A percentile compares a stretch with the other conserved stretches of the same genome.
Evolutionary conservation across 164 flowering plant species (phyloP).

Genomic region (Kingdonia uniflora): DNA sequence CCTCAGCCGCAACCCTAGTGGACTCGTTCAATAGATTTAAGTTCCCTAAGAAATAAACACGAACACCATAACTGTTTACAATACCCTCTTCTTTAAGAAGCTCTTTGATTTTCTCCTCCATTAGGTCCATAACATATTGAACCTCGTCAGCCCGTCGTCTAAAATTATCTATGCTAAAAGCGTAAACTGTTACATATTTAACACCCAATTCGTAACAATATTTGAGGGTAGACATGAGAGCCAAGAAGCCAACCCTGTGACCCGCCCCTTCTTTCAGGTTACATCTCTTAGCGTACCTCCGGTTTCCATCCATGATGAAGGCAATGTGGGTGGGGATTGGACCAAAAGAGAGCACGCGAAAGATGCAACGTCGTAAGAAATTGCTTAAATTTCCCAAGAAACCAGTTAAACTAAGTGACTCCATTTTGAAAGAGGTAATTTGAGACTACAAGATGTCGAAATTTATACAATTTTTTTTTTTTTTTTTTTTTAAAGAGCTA

Average conservation of each 20-base stretch:
- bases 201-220: too few relatives aligned
- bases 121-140: background rate
- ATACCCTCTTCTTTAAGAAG: background rate
- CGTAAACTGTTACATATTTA: background rate
- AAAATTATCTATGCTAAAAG: conserved; percentile 3
- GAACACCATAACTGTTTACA: background rate
- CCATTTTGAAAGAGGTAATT: too few relatives aligned
- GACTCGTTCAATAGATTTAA: background rate
- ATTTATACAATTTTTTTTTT: too few relatives aligned
- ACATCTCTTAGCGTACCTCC: background rate
- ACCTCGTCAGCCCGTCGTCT: conserved; percentile 2
- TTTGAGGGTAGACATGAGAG: background rate
- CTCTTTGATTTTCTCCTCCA: background rate
- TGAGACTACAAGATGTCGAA: too few relatives aligned
- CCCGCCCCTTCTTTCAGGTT: conserved; percentile 3
- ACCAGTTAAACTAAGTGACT: too few relatives aligned
- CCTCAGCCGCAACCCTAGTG: background rate
- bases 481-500: too few relatives aligned
- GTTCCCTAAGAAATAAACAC: conserved; percentile 1
- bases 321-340: conserved; percentile 4
- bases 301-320: conserved; percentile 7
- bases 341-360: conserved; percentile 1
- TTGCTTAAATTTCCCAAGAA: background rate
- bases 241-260: background rate
- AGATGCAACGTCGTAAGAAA: background rate